Evolutionary conservation across 208 protist species (phyloP).

Genomic region (Phytomonas sp.): DNA sequence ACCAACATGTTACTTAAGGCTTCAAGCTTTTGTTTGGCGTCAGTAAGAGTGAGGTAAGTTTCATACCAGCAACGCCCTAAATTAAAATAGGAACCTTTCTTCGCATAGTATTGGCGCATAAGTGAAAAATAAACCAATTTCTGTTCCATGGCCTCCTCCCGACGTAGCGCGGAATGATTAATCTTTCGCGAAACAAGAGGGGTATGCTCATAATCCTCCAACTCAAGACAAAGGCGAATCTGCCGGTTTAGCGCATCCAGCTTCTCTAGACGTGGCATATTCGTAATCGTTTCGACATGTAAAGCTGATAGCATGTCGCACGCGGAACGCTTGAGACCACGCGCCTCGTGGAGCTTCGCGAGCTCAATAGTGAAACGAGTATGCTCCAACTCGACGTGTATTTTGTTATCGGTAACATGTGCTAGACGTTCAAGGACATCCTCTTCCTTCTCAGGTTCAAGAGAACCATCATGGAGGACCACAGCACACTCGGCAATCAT

Average conservation of each 20-base stretch:
- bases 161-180: slow-evolving; percentile 69
- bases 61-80: slow-evolving; percentile 90
- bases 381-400: slow-evolving; percentile 95
- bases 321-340: slow-evolving; percentile 87
- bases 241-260: slow-evolving; percentile 93
- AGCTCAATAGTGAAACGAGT: slow-evolving; percentile 91
- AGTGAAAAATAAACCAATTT: slow-evolving; percentile 83
- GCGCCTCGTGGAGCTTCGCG: slow-evolving; percentile 83
- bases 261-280: slow-evolving; percentile 95
- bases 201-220: slow-evolving; percentile 92
- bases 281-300: slow-evolving; percentile 96
- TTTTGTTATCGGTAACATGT: slow-evolving; percentile 92
- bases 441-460: slow-evolving; percentile 38
- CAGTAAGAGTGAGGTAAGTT: slow-evolving; percentile 86
- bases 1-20: slow-evolving; percentile 75
- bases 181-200: slow-evolving; percentile 93
- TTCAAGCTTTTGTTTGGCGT: slow-evolving; percentile 55
- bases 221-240: slow-evolving; percentile 91
- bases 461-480: slow-evolving; percentile 46
- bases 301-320: slow-evolving; percentile 91
- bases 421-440: slow-evolving; percentile 88
- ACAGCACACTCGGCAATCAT: slow-evolving; percentile 86
- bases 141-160: slow-evolving; percentile 56
- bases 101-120: slow-evolving; percentile 83
- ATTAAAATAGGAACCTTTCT: slow-evolving; percentile 87